Base-by-base conservation (phyloP, 495 filamentous ascomycete species). In the Clohesyomyces aquaticus region DNA sequence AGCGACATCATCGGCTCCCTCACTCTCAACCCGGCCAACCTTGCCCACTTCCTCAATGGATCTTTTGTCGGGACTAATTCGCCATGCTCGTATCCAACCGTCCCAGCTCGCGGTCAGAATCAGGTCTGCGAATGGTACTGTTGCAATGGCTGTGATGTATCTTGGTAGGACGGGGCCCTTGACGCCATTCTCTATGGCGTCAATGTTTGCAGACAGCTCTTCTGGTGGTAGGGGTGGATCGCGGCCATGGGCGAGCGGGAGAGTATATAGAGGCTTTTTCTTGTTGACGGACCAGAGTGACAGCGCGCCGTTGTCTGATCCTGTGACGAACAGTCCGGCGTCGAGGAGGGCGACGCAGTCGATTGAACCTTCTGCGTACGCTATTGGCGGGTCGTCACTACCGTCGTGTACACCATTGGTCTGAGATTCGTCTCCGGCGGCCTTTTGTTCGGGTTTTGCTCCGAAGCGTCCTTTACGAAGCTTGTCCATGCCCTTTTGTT, bases 71-170 rank as follows among this genome's bases (percentile, higher is more conserved):
- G 88, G 81, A 38, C 87, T 88, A 43, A 97, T 78, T 59, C 78
- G 83, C 91, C 92, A 98, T n/a, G 85, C 88, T 26, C 93, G 81
- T 16, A 98, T 81, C 68, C 80, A 83, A 1, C 94, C 94, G 76
- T 98, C 94, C 91, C 93, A 98, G 73, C 90, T 95, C 16, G 93
- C 94, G 62, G 86, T 93, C 35, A 98, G 76, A 38, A 98, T 81
- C 27, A 96, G 76, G 69, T 98, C 91, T 10, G 90, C 91, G 69
- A 91, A 95, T 0, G 93, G 91, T 38, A 98, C 79, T 3, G 88
- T 88, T 26, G 88, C 79, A 45, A 98, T 77, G 1, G 94, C 94
- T 9, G 94, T 98, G 72, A 98, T 93, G 82, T 89, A 92, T 57
- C 93, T 82, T 27, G 84, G 78, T 14, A 88, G 85, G 28, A 81